Evolutionary conservation across 2,329 filamentous ascomycete genomes (phyloP).

Genomic region (Plectosphaerella sp.): DNA sequence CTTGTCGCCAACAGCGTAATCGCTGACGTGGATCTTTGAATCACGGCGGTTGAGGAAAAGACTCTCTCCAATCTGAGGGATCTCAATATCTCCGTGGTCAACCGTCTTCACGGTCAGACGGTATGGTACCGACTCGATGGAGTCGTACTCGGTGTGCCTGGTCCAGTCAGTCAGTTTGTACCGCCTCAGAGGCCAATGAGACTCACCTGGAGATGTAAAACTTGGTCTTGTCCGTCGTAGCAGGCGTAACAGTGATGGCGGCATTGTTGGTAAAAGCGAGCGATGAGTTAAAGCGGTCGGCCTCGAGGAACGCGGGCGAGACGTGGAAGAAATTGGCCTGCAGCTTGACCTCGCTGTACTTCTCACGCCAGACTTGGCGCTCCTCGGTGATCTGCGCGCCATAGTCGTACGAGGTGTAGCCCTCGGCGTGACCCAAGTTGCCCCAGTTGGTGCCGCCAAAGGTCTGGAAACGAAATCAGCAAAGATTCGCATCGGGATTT

Average conservation of each 20-base stretch:
- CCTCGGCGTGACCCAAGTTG: constrained; percentile 66
- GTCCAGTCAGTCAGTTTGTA: background rate
- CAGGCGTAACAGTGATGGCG: constrained; percentile 56
- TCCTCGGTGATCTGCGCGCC: constrained; percentile 62
- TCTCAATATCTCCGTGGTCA: constrained; percentile 42
- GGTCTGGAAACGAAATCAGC: constrained; percentile 31
- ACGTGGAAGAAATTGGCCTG: constrained; percentile 71
- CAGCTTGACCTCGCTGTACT: constrained; percentile 76
- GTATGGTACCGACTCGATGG: constrained; percentile 53
- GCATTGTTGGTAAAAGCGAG: constrained; percentile 25
- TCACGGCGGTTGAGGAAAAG: constrained; percentile 59
- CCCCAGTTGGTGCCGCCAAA: constrained; percentile 84
- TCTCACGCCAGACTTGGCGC: constrained; percentile 63
- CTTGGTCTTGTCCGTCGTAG: constrained; percentile 42
- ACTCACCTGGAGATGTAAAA: constrained; percentile 56
- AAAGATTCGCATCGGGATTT: background rate
- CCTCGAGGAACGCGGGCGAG: constrained; percentile 64
- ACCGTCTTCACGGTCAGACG: constrained; percentile 58
- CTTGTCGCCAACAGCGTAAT: constrained; percentile 58
- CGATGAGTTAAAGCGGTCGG: constrained; percentile 17
- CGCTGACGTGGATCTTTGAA: constrained; percentile 63
- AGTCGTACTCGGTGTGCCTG: constrained; percentile 62
- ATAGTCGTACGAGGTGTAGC: constrained; percentile 56
- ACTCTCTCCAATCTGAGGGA: constrained; percentile 54
- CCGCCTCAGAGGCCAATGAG: background rate